A percentile compares a stretch with the other conserved stretches of the same genome.
Conservation (phyloP, 106 monocot species). For the Hemerocallis citrina region DNA sequence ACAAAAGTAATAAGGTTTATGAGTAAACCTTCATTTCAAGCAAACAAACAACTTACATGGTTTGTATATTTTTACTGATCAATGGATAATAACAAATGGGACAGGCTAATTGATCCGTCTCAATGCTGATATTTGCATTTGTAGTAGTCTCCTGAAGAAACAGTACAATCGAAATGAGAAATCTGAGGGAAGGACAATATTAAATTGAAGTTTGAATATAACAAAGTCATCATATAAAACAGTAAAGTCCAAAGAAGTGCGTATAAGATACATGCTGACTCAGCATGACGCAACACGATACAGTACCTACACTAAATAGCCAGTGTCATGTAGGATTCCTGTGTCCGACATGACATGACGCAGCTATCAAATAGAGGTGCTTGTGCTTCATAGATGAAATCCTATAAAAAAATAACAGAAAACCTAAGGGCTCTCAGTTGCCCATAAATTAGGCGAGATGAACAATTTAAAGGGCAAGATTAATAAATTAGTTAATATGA, state of each 20-base stretch:
- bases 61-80: conserved; percentile 14
- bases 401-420: no score
- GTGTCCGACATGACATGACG: no score
- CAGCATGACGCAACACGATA: background rate
- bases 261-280: background rate
- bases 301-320: no score
- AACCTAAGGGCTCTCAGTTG: no score
- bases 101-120: conserved; percentile 23
- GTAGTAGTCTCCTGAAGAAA: conserved; percentile 13
- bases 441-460: no score
- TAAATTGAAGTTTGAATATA: background rate
- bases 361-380: no score
- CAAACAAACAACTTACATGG: conserved; percentile 30
- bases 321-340: no score
- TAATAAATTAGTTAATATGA: no score
- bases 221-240: background rate
- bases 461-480: no score
- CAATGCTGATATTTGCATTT: conserved; percentile 1
- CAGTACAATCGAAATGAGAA: background rate
- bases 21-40: background rate
- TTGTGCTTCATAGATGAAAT: no score
- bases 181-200: background rate
- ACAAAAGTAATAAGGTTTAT: background rate
- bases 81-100: conserved; percentile 53
- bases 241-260: background rate